A percentile compares a stretch with the other conserved stretches of the same genome.
These are phyloP conservation scores for Pyrus communis DNA, from an alignment of 306 rosid species.

Conservation along the genomic window DNA sequence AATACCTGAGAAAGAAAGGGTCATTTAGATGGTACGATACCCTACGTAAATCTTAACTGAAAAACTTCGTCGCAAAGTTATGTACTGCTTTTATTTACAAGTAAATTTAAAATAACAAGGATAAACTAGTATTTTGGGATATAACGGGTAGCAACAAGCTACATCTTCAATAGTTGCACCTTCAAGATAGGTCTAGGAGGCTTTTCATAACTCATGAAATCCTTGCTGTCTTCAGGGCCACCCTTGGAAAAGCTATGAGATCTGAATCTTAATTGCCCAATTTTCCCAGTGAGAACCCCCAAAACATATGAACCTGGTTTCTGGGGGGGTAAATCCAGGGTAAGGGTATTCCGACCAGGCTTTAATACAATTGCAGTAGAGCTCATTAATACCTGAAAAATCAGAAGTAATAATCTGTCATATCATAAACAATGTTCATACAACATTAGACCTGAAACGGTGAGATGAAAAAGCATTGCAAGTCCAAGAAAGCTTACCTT, in stretches of 20 bases:
- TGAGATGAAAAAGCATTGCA: constrained; percentile 14
- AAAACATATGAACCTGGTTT: constrained; percentile 96
- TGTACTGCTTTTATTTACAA: background rate
- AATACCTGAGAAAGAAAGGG: constrained; percentile 47
- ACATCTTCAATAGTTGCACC: constrained; percentile 36
- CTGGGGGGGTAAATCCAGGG: constrained; percentile 89
- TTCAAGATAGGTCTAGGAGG: constrained; percentile 89
- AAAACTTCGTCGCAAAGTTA: background rate
- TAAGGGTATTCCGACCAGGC: constrained; percentile 86
- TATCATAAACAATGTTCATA: constrained; percentile 7
- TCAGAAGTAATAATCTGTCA: constrained; percentile 11
- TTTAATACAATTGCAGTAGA: constrained; percentile 66
- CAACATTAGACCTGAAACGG: constrained; percentile 10
- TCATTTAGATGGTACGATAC: constrained; percentile 20
- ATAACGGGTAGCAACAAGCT: background rate
- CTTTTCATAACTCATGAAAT: constrained; percentile 96
- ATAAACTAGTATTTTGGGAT: background rate
- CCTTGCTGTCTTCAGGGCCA: constrained; percentile 87
- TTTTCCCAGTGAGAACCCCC: constrained; percentile 93
- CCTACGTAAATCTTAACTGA: background rate
- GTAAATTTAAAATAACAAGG: constrained; percentile 9
- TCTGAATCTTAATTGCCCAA: constrained; percentile 84
- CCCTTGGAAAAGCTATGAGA: constrained; percentile 94
- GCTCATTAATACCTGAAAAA: constrained; percentile 70
- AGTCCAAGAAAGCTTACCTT: constrained; percentile 51